Percentiles rank a stretch among this genome's conserved stretches.
Conservation (phyloP, 768 basidiomycete species). For the Rhodotorula paludigena region DNA sequence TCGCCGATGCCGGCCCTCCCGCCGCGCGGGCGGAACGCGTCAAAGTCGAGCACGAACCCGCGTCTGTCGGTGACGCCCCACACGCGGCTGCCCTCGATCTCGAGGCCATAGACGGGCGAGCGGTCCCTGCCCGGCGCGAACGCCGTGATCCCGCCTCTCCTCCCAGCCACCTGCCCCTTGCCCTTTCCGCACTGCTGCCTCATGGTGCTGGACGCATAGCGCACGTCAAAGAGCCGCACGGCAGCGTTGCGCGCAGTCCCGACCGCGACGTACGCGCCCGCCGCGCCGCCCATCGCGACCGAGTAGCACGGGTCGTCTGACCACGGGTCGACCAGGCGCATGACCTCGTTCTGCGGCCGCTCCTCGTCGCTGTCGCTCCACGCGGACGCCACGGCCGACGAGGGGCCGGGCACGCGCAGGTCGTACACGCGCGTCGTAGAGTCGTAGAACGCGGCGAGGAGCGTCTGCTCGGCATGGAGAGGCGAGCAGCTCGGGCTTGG, state of each 20-base stretch:
- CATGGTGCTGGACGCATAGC: background rate
- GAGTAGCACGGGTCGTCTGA: constrained; percentile 23
- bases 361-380: background rate
- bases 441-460: constrained; percentile 27
- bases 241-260: constrained; percentile 22
- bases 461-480: constrained; percentile 5
- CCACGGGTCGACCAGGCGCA: constrained; percentile 23
- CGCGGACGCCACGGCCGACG: background rate
- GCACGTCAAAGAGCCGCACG: constrained; percentile 25
- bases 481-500: constrained; percentile 4
- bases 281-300: constrained; percentile 3
- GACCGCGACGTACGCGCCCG: constrained; percentile 3
- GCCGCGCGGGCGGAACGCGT: background rate
- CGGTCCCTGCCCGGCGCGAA: constrained; percentile 18
- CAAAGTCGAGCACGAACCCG: constrained; percentile 19
- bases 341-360: constrained; percentile 7
- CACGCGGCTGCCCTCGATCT: constrained; percentile 6
- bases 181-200: background rate
- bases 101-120: constrained; percentile 12
- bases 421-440: constrained; percentile 24
- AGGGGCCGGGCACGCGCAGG: background rate
- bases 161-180: background rate
- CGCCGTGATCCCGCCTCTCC: constrained; percentile 8
- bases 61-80: constrained; percentile 21
- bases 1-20: constrained; percentile 5